Conservation (phyloP, 1,284 basidiomycete species). For the Cryptococcus maquisensis region DNA sequence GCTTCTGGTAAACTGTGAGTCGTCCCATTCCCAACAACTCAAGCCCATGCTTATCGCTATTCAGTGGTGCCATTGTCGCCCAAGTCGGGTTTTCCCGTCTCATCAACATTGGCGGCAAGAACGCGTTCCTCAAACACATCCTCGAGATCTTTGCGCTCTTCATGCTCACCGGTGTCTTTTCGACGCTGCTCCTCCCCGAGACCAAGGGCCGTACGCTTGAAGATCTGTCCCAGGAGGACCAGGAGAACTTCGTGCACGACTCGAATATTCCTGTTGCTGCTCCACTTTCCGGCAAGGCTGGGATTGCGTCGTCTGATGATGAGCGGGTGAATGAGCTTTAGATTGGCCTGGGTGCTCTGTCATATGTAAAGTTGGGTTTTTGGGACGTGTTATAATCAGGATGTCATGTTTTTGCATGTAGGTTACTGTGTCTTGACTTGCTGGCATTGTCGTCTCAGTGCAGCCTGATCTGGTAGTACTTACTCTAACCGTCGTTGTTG, state of each 20-base stretch:
- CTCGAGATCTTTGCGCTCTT: slow-evolving; percentile 53
- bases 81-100: slow-evolving; percentile 72
- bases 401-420: too few species aligned
- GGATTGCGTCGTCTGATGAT: not conserved
- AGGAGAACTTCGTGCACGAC: slow-evolving; percentile 58
- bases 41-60: too few species aligned
- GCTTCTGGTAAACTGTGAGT: slow-evolving; percentile 66
- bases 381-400: not conserved
- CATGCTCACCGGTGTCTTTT: slow-evolving; percentile 74
- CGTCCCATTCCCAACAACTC: too few species aligned
- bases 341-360: not conserved
- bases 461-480: too few species aligned
- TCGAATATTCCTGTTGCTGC: slow-evolving; percentile 5
- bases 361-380: not conserved
- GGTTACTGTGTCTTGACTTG: too few species aligned
- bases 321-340: not conserved
- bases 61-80: slow-evolving; percentile 67
- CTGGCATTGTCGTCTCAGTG: too few species aligned
- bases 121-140: slow-evolving; percentile 45
- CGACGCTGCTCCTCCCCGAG: slow-evolving; percentile 70
- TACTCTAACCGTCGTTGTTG: too few species aligned
- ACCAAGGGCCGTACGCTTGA: slow-evolving; percentile 64
- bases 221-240: slow-evolving; percentile 63
- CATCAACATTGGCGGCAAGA: slow-evolving; percentile 60
- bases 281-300: not conserved